Conservation (phyloP, 2,329 filamentous ascomycete species). For the Scortechinia acanthostroma region DNA sequence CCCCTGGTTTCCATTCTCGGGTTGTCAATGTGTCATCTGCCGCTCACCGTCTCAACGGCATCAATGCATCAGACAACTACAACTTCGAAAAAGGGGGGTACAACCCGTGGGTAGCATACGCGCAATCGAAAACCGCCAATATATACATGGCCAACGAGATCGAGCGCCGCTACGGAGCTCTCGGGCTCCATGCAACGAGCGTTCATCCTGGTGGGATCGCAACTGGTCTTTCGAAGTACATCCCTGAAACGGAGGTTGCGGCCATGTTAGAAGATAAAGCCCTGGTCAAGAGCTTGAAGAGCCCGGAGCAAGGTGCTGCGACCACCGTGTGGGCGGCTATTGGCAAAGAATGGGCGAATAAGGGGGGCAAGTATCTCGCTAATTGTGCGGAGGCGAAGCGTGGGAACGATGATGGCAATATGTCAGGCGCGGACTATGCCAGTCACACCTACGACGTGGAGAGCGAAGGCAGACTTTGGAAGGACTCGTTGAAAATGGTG, state of each 20-base stretch:
- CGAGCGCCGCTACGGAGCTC: slow-evolving; percentile 33
- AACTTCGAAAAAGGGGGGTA: slow-evolving; percentile 23
- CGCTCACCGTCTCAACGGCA: slow-evolving; percentile 23
- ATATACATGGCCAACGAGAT: slow-evolving; percentile 40
- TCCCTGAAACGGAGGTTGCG: slow-evolving; percentile 8
- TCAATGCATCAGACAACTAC: slow-evolving; percentile 27
- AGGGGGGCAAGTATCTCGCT: slow-evolving; percentile 35
- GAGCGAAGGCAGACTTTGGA: slow-evolving; percentile 30
- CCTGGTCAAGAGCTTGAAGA: slow-evolving; percentile 16
- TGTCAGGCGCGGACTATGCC: slow-evolving; percentile 11
- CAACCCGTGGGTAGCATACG: slow-evolving; percentile 28
- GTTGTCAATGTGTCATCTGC: slow-evolving; percentile 34
- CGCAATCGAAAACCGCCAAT: slow-evolving; percentile 39
- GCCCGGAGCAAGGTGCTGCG: slow-evolving; percentile 34
- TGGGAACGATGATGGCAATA: slow-evolving; percentile 10
- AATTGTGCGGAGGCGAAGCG: slow-evolving; percentile 25
- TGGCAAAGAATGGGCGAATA: slow-evolving; percentile 28
- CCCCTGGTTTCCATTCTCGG: slow-evolving; percentile 29
- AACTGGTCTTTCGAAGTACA: slow-evolving; percentile 18
- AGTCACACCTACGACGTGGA: slow-evolving; percentile 22
- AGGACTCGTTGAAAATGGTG: slow-evolving; percentile 19
- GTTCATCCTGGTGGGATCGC: slow-evolving; percentile 36
- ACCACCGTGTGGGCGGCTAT: slow-evolving; percentile 35
- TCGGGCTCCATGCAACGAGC: slow-evolving; percentile 31
- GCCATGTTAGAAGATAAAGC: slow-evolving; percentile 8